Evolutionary conservation across 106 monocot genomes (phyloP).

Genomic region (Dactylorhiza incarnata): DNA sequence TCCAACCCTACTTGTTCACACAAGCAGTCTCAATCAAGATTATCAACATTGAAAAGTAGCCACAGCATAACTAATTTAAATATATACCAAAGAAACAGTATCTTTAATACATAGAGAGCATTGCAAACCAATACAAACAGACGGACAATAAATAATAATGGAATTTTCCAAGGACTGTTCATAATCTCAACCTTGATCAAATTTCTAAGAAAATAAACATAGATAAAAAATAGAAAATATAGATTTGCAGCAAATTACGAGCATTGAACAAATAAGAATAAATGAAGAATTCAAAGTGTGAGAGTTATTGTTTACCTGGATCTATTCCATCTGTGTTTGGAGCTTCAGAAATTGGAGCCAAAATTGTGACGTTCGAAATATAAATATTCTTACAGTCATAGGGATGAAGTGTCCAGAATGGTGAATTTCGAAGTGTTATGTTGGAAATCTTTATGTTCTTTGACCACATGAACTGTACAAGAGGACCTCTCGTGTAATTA

Average conservation of each 20-base stretch:
- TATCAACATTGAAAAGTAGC: not conserved
- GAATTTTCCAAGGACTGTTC: not conserved
- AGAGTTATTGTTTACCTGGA: conserved; percentile 35
- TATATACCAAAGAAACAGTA: too few relatives aligned
- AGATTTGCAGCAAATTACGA: not conserved
- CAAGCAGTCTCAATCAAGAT: not conserved
- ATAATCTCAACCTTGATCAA: not conserved
- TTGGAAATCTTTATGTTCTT: conserved; percentile 50
- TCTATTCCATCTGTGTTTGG: conserved; percentile 78
- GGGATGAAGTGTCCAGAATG: conserved; percentile 78
- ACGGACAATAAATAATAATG: not conserved
- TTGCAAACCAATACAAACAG: not conserved
- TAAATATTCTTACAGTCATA: conserved; percentile 70
- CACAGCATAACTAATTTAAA: too few relatives aligned
- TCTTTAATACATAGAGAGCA: too few relatives aligned
- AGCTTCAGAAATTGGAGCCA: conserved; percentile 51
- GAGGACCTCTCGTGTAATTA: conserved; percentile 64
- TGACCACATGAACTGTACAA: conserved; percentile 71
- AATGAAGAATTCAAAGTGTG: not conserved
- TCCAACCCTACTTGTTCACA: not conserved
- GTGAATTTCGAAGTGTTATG: conserved; percentile 61
- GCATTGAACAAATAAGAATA: not conserved
- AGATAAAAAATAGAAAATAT: not conserved
- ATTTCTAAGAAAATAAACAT: not conserved
- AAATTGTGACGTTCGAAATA: conserved; percentile 47